A percentile compares a stretch with the other conserved stretches of the same genome.
These are phyloP conservation scores for Corylus heterophylla DNA, from an alignment of 306 rosid species.

Conservation along the genomic window DNA sequence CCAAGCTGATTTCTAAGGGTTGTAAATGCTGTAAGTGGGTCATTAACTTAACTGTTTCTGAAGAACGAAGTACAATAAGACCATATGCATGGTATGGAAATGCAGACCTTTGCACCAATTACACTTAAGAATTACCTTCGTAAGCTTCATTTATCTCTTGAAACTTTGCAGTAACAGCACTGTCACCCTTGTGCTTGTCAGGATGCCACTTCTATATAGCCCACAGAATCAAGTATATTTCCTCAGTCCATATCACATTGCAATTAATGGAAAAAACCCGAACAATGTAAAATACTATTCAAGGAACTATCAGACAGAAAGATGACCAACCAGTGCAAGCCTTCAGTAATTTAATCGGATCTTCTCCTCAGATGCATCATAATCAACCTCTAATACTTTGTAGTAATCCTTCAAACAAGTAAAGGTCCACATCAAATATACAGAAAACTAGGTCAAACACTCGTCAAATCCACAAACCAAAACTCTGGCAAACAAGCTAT, in stretches of 20 bases:
- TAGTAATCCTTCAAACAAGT: conserved; percentile 57
- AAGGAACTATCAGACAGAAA: conserved; percentile 15
- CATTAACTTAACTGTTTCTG: background rate
- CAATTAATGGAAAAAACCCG: conserved; percentile 1
- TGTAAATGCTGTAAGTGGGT: conserved; percentile 1
- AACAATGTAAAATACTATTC: conserved; percentile 9
- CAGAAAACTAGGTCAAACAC: conserved; percentile 11
- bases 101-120: background rate
- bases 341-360: conserved; percentile 67
- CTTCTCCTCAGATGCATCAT: conserved; percentile 72
- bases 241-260: conserved; percentile 25
- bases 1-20: conserved; percentile 2
- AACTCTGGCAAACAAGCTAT: background rate
- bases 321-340: conserved; percentile 66
- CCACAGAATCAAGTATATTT: conserved; percentile 25
- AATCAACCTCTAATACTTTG: conserved; percentile 72
- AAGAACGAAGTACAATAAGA: conserved; percentile 10
- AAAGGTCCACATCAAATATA: conserved; percentile 16
- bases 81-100: conserved; percentile 15
- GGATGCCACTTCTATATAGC: conserved; percentile 78
- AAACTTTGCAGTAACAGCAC: conserved; percentile 58
- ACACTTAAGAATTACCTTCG: conserved; percentile 45
- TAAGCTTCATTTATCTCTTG: conserved; percentile 80
- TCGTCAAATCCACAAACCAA: background rate
- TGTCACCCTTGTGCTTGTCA: conserved; percentile 66